Evolutionary conservation across 306 rosid genomes (phyloP).

Genomic region (Medicago ruthenica): DNA sequence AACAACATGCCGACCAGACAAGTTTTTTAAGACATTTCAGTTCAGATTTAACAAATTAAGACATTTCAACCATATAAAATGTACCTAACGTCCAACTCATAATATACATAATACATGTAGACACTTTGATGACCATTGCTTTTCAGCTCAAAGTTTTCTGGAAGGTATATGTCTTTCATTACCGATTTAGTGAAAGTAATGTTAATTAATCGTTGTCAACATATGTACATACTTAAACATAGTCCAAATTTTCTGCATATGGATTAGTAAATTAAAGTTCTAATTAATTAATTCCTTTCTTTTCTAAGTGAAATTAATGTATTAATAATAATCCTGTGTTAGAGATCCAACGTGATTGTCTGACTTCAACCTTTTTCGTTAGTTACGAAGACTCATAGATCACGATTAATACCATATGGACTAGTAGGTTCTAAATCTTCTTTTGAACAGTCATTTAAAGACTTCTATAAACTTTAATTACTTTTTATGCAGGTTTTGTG

Average conservation of each 20-base stretch:
- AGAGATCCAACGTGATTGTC: slow-evolving; percentile 34
- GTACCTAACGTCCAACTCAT: slow-evolving; percentile 46
- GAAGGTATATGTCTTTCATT: slow-evolving; percentile 42
- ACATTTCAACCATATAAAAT: slow-evolving; percentile 43
- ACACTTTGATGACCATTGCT: slow-evolving; percentile 34
- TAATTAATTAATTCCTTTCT: background rate
- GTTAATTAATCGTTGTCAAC: slow-evolving; percentile 5
- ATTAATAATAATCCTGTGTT: background rate
- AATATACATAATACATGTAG: background rate
- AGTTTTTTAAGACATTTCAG: slow-evolving; percentile 36
- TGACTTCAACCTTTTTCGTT: slow-evolving; percentile 26
- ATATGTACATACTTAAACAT: no score
- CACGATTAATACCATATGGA: background rate
- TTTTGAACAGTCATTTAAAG: background rate
- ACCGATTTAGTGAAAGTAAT: background rate
- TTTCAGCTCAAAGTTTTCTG: slow-evolving; percentile 41
- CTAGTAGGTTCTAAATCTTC: slow-evolving; percentile 19
- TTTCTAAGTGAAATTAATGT: background rate
- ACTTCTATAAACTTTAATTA: no score
- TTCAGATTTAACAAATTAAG: slow-evolving; percentile 38
- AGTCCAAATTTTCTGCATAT: slow-evolving; percentile 33
- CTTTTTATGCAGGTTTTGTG: no score
- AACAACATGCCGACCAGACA: slow-evolving; percentile 43
- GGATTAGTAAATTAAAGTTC: slow-evolving; percentile 38
- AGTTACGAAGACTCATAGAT: background rate